phyloP scores from a whole-genome alignment of 768 basidiomycete genomes.

The Trametes villosa region DNA sequence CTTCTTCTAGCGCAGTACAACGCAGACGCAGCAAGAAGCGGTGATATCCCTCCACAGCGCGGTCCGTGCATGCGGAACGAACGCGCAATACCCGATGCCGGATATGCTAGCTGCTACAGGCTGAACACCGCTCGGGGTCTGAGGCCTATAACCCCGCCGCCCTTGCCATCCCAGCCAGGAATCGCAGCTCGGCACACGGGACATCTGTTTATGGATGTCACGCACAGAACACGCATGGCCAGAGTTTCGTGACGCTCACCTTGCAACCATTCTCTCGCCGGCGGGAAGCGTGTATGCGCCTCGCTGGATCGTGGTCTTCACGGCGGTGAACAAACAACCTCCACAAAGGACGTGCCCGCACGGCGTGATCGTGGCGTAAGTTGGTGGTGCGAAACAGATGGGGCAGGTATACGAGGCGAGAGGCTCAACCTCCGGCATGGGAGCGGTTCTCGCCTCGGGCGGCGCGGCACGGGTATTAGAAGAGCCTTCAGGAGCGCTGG shows the following conservation, averaged over 20 bases:
- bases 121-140: constrained; percentile 28
- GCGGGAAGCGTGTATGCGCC: constrained; percentile 30
- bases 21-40: too few relatives aligned
- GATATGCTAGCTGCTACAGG: constrained; percentile 14
- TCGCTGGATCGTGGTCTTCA: constrained; percentile 64
- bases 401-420: constrained; percentile 76
- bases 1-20: too few relatives aligned
- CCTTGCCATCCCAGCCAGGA: constrained; percentile 35
- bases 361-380: constrained; percentile 75
- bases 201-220: constrained; percentile 23
- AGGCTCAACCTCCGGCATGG: constrained; percentile 31
- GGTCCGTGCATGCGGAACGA: too few relatives aligned
- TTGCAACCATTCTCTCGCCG: constrained; percentile 23
- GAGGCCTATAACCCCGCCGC: constrained; percentile 35
- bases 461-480: neutral
- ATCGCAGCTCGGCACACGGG: constrained; percentile 35
- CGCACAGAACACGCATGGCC: too few relatives aligned
- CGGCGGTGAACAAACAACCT: constrained; percentile 72
- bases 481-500: neutral
- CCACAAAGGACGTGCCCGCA: constrained; percentile 85
- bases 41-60: too few relatives aligned
- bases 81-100: too few relatives aligned
- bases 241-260: too few relatives aligned
- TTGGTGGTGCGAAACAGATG: constrained; percentile 77
- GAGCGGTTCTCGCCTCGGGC: neutral